These are phyloP conservation scores for Candida ovalis DNA, from an alignment of 805 yeast genomes.

Conservation along the genomic window DNA sequence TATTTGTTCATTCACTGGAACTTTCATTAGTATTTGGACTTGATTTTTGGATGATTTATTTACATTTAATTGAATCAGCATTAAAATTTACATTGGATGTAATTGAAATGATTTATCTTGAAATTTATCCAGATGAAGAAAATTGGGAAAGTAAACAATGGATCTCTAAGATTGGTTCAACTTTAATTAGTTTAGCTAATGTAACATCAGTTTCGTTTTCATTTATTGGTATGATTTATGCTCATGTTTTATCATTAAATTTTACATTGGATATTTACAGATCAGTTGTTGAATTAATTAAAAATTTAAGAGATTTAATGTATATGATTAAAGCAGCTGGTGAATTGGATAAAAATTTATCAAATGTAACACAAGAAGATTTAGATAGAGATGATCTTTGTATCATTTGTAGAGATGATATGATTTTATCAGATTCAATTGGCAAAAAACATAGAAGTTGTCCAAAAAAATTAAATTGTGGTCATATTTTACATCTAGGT, in stretches of 20 bases:
- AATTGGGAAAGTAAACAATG: conserved; percentile 73
- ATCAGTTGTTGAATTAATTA: conserved; percentile 25
- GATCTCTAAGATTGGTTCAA: conserved; percentile 54
- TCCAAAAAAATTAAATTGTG: conserved; percentile 80
- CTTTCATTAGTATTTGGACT: conserved; percentile 67
- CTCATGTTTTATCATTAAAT: conserved; percentile 29
- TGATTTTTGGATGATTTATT: conserved; percentile 63
- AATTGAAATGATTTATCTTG: conserved; percentile 51
- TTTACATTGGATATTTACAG: conserved; percentile 30
- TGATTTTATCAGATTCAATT: conserved; percentile 43
- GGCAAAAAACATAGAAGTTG: conserved; percentile 36
- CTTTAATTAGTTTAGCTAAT: conserved; percentile 46
- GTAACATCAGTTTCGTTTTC: conserved; percentile 43
- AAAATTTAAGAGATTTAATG: conserved; percentile 35
- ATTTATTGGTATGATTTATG: conserved; percentile 41
- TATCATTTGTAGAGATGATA: conserved; percentile 89
- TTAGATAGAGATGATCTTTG: conserved; percentile 65
- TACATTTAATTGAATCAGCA: conserved; percentile 45
- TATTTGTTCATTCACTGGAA: conserved; percentile 50
- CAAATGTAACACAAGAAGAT: conserved; percentile 60
- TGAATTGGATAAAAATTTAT: conserved; percentile 59
- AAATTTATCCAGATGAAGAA: conserved; percentile 45
- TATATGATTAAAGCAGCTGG: conserved; percentile 44
- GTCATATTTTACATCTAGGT: conserved; percentile 84
- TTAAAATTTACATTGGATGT: conserved; percentile 48